phyloP scores from a whole-genome alignment of 2,329 filamentous ascomycete genomes.

The Lasiodiplodia citricola region DNA sequence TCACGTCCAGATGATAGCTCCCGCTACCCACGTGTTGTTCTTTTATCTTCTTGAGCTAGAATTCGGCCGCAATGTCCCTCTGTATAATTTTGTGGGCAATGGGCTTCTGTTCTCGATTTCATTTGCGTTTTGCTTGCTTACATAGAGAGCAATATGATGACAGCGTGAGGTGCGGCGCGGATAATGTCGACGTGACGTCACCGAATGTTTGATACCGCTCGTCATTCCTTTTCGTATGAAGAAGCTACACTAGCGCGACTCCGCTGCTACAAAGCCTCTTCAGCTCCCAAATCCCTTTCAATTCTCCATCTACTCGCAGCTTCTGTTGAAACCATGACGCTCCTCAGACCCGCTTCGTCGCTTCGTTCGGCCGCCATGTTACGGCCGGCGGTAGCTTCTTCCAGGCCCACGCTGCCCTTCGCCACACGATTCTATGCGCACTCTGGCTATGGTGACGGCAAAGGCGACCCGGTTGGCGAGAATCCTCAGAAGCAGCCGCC shows the following conservation, averaged over 20 bases:
- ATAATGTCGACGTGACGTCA: conserved; percentile 21
- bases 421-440: conserved; percentile 39
- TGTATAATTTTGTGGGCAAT: too few relatives aligned
- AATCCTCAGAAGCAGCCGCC: conserved; percentile 50
- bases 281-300: not conserved
- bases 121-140: not conserved
- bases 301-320: not conserved
- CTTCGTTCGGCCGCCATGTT: conserved; percentile 31
- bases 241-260: not conserved
- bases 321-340: conserved; percentile 35
- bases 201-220: not conserved
- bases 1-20: too few relatives aligned
- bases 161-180: not conserved
- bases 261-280: conserved; percentile 8
- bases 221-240: not conserved
- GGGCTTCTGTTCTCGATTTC: too few relatives aligned
- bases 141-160: not conserved
- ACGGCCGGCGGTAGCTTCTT: conserved; percentile 28
- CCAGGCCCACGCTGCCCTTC: conserved; percentile 37
- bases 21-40: too few relatives aligned
- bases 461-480: conserved; percentile 50
- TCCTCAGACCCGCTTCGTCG: conserved; percentile 38
- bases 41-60: too few relatives aligned
- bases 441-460: conserved; percentile 50
- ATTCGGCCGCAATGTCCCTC: too few relatives aligned